Percentiles rank a stretch among this genome's conserved stretches.
phyloP scores from a whole-genome alignment of 495 filamentous ascomycete species.

The Jackrogersella multiformis region DNA sequence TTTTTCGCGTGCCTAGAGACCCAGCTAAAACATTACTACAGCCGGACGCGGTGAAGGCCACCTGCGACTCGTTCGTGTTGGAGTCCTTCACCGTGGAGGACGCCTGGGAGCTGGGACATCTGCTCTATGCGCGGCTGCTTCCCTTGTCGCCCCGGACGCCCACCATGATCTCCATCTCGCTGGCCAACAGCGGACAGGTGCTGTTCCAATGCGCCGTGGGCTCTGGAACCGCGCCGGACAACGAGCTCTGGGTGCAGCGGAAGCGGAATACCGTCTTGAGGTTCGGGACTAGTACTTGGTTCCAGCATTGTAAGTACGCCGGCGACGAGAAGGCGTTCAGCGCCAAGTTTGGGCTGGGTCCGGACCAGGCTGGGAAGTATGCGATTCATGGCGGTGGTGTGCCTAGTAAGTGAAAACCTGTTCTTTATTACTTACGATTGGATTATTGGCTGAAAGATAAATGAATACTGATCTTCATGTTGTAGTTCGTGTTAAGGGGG shows the following conservation, averaged over 20 bases:
- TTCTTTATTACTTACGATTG: background rate
- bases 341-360: constrained; percentile 63
- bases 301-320: constrained; percentile 67
- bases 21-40: constrained; percentile 27
- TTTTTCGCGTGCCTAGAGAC: too few relatives aligned
- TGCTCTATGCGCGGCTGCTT: constrained; percentile 69
- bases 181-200: constrained; percentile 64
- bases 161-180: constrained; percentile 71
- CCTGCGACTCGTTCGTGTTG: constrained; percentile 66
- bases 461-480: background rate
- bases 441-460: background rate
- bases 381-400: constrained; percentile 79
- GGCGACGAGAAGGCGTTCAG: constrained; percentile 68
- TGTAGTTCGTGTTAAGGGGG: constrained; percentile 67
- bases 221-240: constrained; percentile 68
- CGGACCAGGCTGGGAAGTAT: constrained; percentile 66
- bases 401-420: constrained; percentile 52
- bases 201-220: constrained; percentile 57
- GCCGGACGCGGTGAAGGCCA: constrained; percentile 59
- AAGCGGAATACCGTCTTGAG: constrained; percentile 70
- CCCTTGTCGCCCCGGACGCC: constrained; percentile 58
- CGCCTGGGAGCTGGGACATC: constrained; percentile 72
- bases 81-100: constrained; percentile 69
- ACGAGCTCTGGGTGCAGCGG: constrained; percentile 67
- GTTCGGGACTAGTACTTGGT: constrained; percentile 73